Conservation (phyloP, 78 protist genomes). For the Pelomyxa schiedti region DNA sequence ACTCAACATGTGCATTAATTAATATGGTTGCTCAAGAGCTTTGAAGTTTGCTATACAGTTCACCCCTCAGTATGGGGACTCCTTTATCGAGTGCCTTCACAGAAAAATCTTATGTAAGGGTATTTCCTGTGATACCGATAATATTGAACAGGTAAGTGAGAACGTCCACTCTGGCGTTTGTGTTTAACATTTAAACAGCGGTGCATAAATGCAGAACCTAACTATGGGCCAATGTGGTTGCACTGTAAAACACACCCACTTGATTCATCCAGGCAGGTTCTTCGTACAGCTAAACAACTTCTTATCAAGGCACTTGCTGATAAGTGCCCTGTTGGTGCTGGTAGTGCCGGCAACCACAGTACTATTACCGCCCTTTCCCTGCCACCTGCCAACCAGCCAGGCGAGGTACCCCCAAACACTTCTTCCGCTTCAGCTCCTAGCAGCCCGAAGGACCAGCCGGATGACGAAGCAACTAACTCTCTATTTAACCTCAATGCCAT, state of each 20-base stretch:
- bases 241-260: constrained; percentile 56
- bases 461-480: constrained; percentile 7
- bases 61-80: constrained; percentile 93
- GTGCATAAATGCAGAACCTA: constrained; percentile 83
- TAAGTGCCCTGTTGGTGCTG: too few species aligned
- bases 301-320: constrained; percentile 12
- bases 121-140: constrained; percentile 21
- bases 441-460: too few species aligned
- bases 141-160: too few species aligned
- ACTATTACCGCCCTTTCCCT: too few species aligned
- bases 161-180: too few species aligned
- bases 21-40: too few species aligned
- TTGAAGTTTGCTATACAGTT: constrained; percentile 73
- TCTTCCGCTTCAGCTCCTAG: too few species aligned
- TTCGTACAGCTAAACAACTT: constrained; percentile 40
- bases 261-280: constrained; percentile 46
- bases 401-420: too few species aligned
- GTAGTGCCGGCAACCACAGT: constrained; percentile 6
- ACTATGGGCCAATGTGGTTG: constrained; percentile 83
- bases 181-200: constrained; percentile 37
- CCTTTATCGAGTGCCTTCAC: constrained; percentile 71
- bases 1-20: too few species aligned
- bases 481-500: not conserved
- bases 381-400: too few species aligned
- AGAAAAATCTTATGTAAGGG: constrained; percentile 56